Evolutionary conservation across 805 yeast species (phyloP).

Genomic region (Saccharomycopsis guyanensis): DNA sequence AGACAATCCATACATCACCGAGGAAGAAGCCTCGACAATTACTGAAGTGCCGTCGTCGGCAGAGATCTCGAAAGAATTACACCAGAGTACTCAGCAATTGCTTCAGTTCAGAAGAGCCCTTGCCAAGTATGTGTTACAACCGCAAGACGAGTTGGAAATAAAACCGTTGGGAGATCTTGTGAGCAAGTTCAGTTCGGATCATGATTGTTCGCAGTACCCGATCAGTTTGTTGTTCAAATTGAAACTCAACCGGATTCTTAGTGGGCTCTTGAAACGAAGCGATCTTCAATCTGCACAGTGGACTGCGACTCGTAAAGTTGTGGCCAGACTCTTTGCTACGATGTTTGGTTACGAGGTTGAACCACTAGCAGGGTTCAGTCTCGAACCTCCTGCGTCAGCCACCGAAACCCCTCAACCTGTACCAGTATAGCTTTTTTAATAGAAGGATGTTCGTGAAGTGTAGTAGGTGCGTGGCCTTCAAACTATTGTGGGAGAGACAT

Average conservation of each 20-base stretch:
- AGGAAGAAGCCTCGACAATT: not conserved
- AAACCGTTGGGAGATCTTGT: not conserved
- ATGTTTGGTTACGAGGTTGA: not conserved
- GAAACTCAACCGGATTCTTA: not conserved
- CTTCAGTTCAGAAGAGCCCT: constrained; percentile 1
- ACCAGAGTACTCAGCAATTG: not conserved
- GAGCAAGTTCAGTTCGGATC: not conserved
- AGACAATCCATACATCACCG: not conserved
- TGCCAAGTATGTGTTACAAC: not conserved
- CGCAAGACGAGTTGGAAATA: not conserved
- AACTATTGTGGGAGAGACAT: too few relatives aligned
- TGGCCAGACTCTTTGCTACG: not conserved
- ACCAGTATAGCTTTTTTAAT: too few relatives aligned
- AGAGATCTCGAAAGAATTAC: not conserved
- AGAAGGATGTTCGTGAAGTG: too few relatives aligned
- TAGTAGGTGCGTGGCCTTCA: too few relatives aligned
- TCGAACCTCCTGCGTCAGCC: too few relatives aligned
- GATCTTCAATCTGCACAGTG: not conserved
- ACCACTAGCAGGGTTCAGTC: not conserved
- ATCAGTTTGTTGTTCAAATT: constrained; percentile 1
- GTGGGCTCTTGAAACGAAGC: constrained; percentile 1
- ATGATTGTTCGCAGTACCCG: not conserved
- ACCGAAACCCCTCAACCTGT: too few relatives aligned
- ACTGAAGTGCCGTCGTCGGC: not conserved
- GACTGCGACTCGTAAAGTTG: not conserved